Evolutionary conservation across 345 rosid species (phyloP).

Genomic region (Raphanus raphanistrum): DNA sequence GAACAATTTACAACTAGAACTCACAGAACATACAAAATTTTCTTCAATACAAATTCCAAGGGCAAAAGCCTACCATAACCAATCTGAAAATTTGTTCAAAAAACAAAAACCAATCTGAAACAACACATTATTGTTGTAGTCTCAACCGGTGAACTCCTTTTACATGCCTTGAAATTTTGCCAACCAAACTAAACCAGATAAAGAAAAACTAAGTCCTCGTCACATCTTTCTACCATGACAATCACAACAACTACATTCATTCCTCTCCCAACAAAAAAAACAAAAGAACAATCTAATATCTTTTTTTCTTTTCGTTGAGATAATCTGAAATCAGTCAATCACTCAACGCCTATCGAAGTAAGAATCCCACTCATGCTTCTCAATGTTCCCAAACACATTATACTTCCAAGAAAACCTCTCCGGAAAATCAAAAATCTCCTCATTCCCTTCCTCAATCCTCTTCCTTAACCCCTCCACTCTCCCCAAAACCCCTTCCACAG

Average conservation of each 20-base stretch:
- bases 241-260: slow-evolving; percentile 12
- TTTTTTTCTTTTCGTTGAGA: no score
- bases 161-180: neutral
- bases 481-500: slow-evolving; percentile 62
- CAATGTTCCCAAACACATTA: slow-evolving; percentile 47
- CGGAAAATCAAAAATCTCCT: slow-evolving; percentile 38
- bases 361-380: slow-evolving; percentile 64
- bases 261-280: neutral
- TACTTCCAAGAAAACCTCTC: slow-evolving; percentile 67
- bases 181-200: neutral
- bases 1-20: neutral
- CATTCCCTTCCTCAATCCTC: slow-evolving; percentile 41
- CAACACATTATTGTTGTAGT: neutral
- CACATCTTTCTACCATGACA: slow-evolving; percentile 1
- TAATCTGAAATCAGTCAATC: neutral
- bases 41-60: neutral
- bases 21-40: neutral
- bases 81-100: no score
- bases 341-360: slow-evolving; percentile 44
- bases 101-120: neutral
- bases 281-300: neutral
- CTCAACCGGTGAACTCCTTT: neutral
- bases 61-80: neutral
- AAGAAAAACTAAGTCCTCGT: neutral
- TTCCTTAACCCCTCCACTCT: slow-evolving; percentile 49